Evolutionary conservation across 1,284 basidiomycete species (phyloP).

Genomic region (Ceratobasidium sp.): DNA sequence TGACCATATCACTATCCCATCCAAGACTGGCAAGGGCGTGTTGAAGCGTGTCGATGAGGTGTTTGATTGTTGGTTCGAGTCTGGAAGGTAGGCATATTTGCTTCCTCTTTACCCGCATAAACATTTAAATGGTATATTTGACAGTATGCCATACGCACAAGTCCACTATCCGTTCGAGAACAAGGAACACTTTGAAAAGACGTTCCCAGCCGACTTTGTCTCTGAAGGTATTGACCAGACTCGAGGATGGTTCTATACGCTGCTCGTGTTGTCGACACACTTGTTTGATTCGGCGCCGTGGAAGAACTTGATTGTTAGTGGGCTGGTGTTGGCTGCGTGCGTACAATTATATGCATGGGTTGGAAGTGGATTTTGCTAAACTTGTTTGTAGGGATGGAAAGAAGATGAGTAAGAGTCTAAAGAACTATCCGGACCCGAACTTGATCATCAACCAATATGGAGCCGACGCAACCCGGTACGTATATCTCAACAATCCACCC

Average conservation of each 20-base stretch:
- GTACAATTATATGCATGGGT: conserved; percentile 54
- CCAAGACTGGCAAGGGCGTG: conserved; percentile 87
- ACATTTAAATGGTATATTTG: not conserved
- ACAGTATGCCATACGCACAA: conserved; percentile 98
- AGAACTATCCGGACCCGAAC: conserved; percentile 98
- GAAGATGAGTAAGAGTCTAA: conserved; percentile 99
- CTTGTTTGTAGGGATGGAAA: conserved; percentile 82
- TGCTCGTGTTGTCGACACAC: conserved; percentile 95
- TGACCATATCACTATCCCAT: conserved; percentile 97
- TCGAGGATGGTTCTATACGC: conserved; percentile 99
- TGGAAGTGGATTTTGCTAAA: not conserved
- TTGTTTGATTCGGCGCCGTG: conserved; percentile 94
- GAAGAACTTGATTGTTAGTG: conserved; percentile 98
- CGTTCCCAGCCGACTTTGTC: conserved; percentile 98
- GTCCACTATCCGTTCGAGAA: conserved; percentile 99
- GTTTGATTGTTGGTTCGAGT: conserved; percentile 99
- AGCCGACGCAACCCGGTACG: conserved; percentile 92
- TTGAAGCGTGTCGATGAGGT: conserved; percentile 95
- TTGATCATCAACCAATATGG: conserved; percentile 92
- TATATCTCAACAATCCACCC: conserved; percentile 7
- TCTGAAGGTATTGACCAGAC: conserved; percentile 98
- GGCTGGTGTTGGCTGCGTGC: conserved; percentile 93
- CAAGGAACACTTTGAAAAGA: conserved; percentile 84
- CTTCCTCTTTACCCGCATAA: not conserved
- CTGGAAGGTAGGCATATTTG: conserved; percentile 77